These are phyloP conservation scores for Candida boleticola DNA, from an alignment of 805 yeast species.

Conservation along the genomic window DNA sequence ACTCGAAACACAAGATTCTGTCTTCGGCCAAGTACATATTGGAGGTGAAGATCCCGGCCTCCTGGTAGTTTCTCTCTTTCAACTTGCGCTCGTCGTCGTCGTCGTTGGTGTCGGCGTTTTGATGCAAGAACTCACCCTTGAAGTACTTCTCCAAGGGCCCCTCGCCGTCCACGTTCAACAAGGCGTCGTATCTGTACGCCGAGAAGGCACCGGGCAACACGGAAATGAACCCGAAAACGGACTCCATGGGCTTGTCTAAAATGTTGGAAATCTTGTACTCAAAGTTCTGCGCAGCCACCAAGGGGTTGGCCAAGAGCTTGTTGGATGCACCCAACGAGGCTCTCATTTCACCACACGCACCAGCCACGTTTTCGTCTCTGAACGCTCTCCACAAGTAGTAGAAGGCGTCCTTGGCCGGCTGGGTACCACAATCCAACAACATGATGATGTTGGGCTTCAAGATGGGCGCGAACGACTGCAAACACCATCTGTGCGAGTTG, in stretches of 20 bases:
- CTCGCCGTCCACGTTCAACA: conserved; percentile 67
- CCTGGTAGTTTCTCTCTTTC: conserved; percentile 36
- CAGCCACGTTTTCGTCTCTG: conserved; percentile 79
- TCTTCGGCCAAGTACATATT: conserved; percentile 98
- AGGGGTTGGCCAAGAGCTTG: conserved; percentile 64
- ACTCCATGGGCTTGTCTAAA: conserved; percentile 93
- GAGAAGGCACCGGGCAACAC: conserved; percentile 97
- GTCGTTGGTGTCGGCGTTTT: conserved; percentile 34
- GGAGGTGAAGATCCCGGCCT: conserved; percentile 79
- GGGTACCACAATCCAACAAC: conserved; percentile 91
- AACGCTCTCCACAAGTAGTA: conserved; percentile 90
- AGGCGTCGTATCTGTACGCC: conserved; percentile 84
- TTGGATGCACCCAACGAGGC: conserved; percentile 69
- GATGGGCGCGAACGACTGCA: conserved; percentile 85
- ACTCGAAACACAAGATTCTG: conserved; percentile 89
- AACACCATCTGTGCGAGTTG: conserved; percentile 96
- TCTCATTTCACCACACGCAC: conserved; percentile 96
- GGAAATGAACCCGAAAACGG: conserved; percentile 89
- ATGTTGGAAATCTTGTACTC: conserved; percentile 96
- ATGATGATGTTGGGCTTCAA: conserved; percentile 81
- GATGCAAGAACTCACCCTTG: conserved; percentile 84
- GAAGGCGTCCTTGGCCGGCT: conserved; percentile 79
- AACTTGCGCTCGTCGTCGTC: conserved; percentile 40
- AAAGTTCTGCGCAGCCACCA: conserved; percentile 95
- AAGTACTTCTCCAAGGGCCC: conserved; percentile 89